phyloP scores from a whole-genome alignment of 768 basidiomycete genomes.

The Gymnopilus junonius region DNA sequence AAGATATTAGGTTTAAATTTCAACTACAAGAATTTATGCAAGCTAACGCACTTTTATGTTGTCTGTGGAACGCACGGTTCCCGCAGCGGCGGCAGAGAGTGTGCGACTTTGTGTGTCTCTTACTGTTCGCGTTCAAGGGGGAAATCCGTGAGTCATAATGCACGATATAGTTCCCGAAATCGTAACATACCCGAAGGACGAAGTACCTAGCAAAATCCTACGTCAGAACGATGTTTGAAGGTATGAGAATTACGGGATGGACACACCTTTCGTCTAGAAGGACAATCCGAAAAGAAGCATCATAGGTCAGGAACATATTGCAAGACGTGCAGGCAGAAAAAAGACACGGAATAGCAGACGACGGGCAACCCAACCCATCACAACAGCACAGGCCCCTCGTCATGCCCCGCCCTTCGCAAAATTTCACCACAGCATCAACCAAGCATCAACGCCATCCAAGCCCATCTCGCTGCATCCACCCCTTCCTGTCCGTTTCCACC shows the following conservation, averaged over 20 bases:
- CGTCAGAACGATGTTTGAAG: slow-evolving; percentile 1
- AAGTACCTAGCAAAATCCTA: slow-evolving; percentile 62
- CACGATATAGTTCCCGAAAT: neutral
- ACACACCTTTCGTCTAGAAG: slow-evolving; percentile 85
- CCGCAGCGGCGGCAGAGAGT: slow-evolving; percentile 98
- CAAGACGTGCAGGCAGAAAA: slow-evolving; percentile 8
- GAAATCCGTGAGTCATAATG: neutral
- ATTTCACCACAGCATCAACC: neutral
- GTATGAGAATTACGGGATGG: slow-evolving; percentile 8
- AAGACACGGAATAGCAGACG: neutral
- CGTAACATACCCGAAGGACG: slow-evolving; percentile 90
- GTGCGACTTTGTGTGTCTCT: slow-evolving; percentile 96
- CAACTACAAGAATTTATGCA: neutral
- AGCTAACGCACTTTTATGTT: slow-evolving; percentile 86
- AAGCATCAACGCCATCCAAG: slow-evolving; percentile 30
- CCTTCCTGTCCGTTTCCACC: slow-evolving; percentile 22
- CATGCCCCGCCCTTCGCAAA: neutral
- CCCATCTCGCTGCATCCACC: slow-evolving; percentile 29
- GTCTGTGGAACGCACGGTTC: slow-evolving; percentile 94
- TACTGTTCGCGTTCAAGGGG: slow-evolving; percentile 56
- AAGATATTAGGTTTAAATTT: neutral
- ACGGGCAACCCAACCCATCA: neutral
- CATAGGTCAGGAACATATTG: slow-evolving; percentile 25
- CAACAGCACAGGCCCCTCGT: neutral
- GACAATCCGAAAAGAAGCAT: slow-evolving; percentile 22